phyloP scores from a whole-genome alignment of 1,284 basidiomycete species.

The Fomes fomentarius region DNA sequence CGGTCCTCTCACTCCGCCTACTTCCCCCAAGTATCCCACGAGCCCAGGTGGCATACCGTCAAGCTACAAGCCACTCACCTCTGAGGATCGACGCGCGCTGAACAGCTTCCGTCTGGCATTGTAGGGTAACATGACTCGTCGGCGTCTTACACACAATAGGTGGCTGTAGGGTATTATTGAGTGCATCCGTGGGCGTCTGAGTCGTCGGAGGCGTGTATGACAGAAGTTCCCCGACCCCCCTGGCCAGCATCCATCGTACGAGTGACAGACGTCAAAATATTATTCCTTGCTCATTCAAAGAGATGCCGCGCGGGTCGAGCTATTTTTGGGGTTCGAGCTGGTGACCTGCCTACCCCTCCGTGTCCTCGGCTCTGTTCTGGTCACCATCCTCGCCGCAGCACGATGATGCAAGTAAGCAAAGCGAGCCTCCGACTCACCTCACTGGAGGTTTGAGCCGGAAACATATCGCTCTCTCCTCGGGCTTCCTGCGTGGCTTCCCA shows the following conservation, averaged over 20 bases:
- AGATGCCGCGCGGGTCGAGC: conserved; percentile 3
- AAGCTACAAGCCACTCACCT: conserved; percentile 34
- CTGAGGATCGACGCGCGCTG: conserved; percentile 36
- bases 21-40: conserved; percentile 25
- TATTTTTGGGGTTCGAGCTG: background rate
- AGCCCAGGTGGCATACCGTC: conserved; percentile 18
- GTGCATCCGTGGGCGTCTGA: background rate
- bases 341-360: background rate
- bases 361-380: background rate
- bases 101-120: conserved; percentile 38
- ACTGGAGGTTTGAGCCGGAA: conserved; percentile 9
- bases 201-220: conserved; percentile 12
- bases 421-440: background rate
- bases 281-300: background rate
- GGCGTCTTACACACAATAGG: background rate
- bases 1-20: conserved; percentile 27
- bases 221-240: conserved; percentile 3
- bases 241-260: background rate
- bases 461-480: conserved; percentile 26
- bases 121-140: conserved; percentile 13
- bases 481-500: conserved; percentile 15
- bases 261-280: background rate
- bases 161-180: background rate
- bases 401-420: background rate
- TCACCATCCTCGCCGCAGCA: background rate